These are phyloP conservation scores for Apiosordaria backusii DNA, from an alignment of 495 filamentous ascomycete species.

Conservation along the genomic window DNA sequence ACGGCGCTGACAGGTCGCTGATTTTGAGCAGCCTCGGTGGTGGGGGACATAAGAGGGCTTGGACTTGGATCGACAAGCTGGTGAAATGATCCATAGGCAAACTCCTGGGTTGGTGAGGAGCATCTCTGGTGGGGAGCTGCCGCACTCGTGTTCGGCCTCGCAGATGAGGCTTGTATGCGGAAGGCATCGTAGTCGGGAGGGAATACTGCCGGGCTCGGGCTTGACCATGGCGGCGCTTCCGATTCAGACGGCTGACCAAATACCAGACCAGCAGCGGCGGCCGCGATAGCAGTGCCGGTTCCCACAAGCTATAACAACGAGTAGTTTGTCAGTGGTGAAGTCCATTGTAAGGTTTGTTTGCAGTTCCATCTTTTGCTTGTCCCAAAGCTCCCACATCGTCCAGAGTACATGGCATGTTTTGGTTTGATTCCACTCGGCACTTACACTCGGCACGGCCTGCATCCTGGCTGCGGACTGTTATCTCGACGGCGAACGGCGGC, in stretches of 20 bases:
- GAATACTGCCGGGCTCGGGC: conserved; percentile 43
- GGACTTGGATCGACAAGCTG: conserved; percentile 24
- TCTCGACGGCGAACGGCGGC: conserved; percentile 40
- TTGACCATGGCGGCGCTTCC: conserved; percentile 25
- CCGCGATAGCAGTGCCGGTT: conserved; percentile 56
- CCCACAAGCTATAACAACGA: conserved; percentile 48
- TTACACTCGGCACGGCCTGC: conserved; percentile 64
- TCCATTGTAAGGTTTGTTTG: not conserved
- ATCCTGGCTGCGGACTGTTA: conserved; percentile 46
- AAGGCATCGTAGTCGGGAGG: conserved; percentile 40
- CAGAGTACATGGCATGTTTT: too few relatives aligned
- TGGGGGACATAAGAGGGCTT: conserved; percentile 30
- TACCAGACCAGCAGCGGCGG: conserved; percentile 54
- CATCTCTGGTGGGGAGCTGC: conserved; percentile 26
- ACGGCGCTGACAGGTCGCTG: conserved; percentile 27
- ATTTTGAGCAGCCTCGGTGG: conserved; percentile 29
- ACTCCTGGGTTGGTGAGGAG: conserved; percentile 35
- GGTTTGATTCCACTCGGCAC: conserved; percentile 35
- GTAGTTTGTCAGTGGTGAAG: conserved; percentile 18
- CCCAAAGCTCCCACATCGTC: not conserved
- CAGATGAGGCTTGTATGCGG: conserved; percentile 34
- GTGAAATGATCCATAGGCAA: conserved; percentile 33
- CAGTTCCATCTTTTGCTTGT: not conserved
- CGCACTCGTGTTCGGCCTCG: conserved; percentile 41
- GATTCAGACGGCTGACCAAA: conserved; percentile 48